These are phyloP conservation scores for Colletotrichum cuscutae DNA, from an alignment of 2,329 filamentous ascomycete genomes.

Conservation along the genomic window DNA sequence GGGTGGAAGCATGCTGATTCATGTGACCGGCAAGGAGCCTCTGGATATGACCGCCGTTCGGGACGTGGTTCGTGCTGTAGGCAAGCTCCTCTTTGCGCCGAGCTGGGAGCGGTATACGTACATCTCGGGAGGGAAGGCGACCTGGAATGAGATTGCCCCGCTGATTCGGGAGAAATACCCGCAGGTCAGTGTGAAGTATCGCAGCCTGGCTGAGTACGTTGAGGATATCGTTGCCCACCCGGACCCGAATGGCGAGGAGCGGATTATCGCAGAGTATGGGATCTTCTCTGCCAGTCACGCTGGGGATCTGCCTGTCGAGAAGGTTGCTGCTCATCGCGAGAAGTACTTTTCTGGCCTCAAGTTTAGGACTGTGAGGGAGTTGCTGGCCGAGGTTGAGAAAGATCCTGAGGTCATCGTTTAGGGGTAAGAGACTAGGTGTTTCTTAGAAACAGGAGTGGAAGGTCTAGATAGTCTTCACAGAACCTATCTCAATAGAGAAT, in stretches of 20 bases:
- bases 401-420: not conserved
- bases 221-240: slow-evolving; percentile 3
- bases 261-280: slow-evolving; percentile 24
- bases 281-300: slow-evolving; percentile 27
- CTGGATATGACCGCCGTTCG: slow-evolving; percentile 19
- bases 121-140: not conserved
- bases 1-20: slow-evolving; percentile 6
- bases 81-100: not conserved
- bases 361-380: not conserved
- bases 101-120: not conserved
- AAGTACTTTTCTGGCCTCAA: slow-evolving; percentile 19
- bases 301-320: slow-evolving; percentile 9
- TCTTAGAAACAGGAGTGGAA: not conserved
- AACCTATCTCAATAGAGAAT: not conserved
- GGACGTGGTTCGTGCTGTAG: slow-evolving; percentile 28
- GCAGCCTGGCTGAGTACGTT: slow-evolving; percentile 17
- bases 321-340: slow-evolving; percentile 29
- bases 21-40: slow-evolving; percentile 16
- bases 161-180: not conserved
- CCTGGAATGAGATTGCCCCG: not conserved
- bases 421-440: not conserved
- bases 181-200: not conserved
- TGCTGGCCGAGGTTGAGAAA: slow-evolving; percentile 5
- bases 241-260: not conserved
- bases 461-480: not conserved